Base-by-base conservation (phyloP, 495 filamentous ascomycete genomes). In the Aspergillus nanangensis region DNA sequence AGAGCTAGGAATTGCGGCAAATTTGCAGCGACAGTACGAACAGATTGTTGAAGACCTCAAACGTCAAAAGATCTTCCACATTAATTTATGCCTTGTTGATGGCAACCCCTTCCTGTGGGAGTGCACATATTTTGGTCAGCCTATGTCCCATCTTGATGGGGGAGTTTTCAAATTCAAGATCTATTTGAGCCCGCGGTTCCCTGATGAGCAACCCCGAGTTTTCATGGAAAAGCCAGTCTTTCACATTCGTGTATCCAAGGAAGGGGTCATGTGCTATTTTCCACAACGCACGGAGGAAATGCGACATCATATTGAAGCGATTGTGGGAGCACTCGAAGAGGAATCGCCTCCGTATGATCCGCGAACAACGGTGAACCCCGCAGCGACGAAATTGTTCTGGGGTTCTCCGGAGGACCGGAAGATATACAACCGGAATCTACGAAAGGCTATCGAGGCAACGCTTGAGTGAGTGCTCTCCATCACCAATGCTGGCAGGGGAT, bases 101-200 rank as follows among this genome's bases (percentile, higher is more conserved):
- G 60, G 50, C 35, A 78, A 71, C 43, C 72, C 66, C 5, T 74
- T 85, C 56, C 47, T 77, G 2, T 82, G 77, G 81, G 55, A 61
- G 27, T 49, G 87, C 37, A 91, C 86, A 0, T 90, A 95, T 62
- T 93, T 96, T 57, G 93, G 93, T 27, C 80, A 86, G 39, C 88
- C 92, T 2, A 94, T 93, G 86, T 95, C 92, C 0, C 87, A 90
- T 51, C 77, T 96, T 4, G 94, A 97, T 48, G 93, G 93, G 5
- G 93, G 93, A 5, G 75, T 97, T 42, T 91, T 96, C 69, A 77
- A 76, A 43, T 83, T 96, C 56, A 83, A 75, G 52, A 74, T 97
- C 22, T 75, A 71, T 53, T 82, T 97, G 62, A 95, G 90, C 53
- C 83, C 90, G n/a, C 77, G 82, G 9, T 95, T 95, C 56, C 93